Evolutionary conservation across 176 grass and related monocot genomes (phyloP), one percentile per base, ranked within the genome.

Genomic region (Elymus sibiricus): DNA sequence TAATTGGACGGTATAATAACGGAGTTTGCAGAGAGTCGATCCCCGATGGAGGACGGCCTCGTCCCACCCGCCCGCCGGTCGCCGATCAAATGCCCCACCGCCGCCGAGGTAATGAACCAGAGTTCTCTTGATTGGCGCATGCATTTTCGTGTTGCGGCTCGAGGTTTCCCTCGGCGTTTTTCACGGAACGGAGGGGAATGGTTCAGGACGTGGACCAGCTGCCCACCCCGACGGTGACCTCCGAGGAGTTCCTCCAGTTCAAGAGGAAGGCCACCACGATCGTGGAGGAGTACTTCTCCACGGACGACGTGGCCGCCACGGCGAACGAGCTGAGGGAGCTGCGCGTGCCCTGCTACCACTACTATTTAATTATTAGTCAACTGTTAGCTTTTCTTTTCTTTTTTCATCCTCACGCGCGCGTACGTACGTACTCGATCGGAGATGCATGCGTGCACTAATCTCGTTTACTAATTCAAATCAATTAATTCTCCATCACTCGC

Each of bases 221-320:
- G 69, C 64, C 29, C 21, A 92, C 70, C 27, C 91, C 87, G 22
- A 87, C 79, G 51, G 56, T 80, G 9, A 76, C 84, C 3, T 87
- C 91, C 1, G 76, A 86, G 8, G 91, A 89, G 11, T 89, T 92
- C 43, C 31, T 89, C 1, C 37, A 89, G 64, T 92, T 92, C 61
- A 92, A 89, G 70, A 55, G 77, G 61, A 89, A 87, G 60, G 84
- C 87, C 80, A 77, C 91, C 4, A 89, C 85, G 53, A 89, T 89
- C 84, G 76, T 92, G 7, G 87, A 92, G 82, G 91, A 92, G 47
- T 90, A 92, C 63, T 90, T 92, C 78, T 84, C 76, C 17, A 92
- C 91, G 34, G 87, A 87, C 82, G 87, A 92, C 70, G 85, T 90
- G 0, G 81, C 24, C 2, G 85, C 70, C 27, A 87, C 87, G 73